Conservation (phyloP, 139 green algal species). For the Chlamydomonas incerta region DNA sequence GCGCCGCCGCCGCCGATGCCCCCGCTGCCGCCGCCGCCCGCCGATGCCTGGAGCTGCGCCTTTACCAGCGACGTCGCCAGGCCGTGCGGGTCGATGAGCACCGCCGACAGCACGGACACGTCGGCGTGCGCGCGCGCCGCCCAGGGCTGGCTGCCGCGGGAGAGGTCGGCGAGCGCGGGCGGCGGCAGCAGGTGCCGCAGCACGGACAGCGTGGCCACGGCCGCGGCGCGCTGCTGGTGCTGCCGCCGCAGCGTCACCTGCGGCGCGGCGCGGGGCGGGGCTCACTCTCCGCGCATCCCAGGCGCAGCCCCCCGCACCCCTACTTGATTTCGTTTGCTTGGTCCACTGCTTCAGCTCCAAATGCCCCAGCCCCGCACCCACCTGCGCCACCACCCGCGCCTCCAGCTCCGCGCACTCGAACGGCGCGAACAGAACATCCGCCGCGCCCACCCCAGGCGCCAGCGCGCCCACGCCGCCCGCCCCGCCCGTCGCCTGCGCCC, state of each 20-base stretch:
- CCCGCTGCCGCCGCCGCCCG: not conserved
- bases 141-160: conserved; percentile 21
- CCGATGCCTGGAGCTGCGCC: no score
- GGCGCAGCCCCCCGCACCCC: no score
- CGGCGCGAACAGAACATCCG: not conserved
- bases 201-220: conserved; percentile 5
- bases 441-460: not conserved
- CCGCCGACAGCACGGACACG: conserved; percentile 5
- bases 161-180: conserved; percentile 22
- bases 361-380: no score
- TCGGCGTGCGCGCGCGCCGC: conserved; percentile 4
- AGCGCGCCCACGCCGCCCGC: not conserved
- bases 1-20: not conserved
- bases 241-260: conserved; percentile 9
- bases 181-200: conserved; percentile 31
- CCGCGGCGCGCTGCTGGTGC: conserved; percentile 35
- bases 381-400: conserved; percentile 5
- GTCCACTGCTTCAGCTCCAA: no score
- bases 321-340: no score
- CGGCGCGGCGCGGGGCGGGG: no score
- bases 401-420: conserved; percentile 12
- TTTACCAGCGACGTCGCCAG: not conserved
- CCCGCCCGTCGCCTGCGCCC: not conserved
- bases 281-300: no score
- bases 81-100: conserved; percentile 10